phyloP scores from a whole-genome alignment of 2,329 filamentous ascomycete genomes.

The Pseudocercospora pini-densiflorae region DNA sequence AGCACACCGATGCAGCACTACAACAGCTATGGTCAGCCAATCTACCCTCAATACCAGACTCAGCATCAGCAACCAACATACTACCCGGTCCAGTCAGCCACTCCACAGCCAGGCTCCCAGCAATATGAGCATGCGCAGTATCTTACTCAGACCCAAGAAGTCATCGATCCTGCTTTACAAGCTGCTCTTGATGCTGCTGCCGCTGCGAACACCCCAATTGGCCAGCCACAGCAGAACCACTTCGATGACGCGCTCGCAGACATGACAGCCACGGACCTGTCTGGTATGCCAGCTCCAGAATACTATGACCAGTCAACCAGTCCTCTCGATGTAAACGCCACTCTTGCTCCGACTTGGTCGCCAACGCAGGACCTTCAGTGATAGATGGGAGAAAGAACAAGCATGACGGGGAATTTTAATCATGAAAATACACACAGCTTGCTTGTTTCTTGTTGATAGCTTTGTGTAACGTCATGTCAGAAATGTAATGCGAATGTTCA shows the following conservation, averaged over 20 bases:
- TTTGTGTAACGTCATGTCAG: slow-evolving; percentile 8
- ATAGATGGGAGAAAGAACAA: not conserved
- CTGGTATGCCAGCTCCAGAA: slow-evolving; percentile 28
- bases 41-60: slow-evolving; percentile 32
- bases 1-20: slow-evolving; percentile 39
- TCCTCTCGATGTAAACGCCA: slow-evolving; percentile 31
- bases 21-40: slow-evolving; percentile 29
- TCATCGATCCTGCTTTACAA: slow-evolving; percentile 38
- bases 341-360: slow-evolving; percentile 34
- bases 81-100: slow-evolving; percentile 23
- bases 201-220: slow-evolving; percentile 16
- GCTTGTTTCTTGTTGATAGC: slow-evolving; percentile 11
- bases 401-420: not conserved
- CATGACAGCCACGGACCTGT: slow-evolving; percentile 28
- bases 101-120: slow-evolving; percentile 28
- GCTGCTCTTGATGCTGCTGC: slow-evolving; percentile 27
- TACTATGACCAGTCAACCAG: slow-evolving; percentile 33
- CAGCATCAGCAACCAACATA: slow-evolving; percentile 28
- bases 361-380: slow-evolving; percentile 24
- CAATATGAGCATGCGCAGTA: slow-evolving; percentile 40
- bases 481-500: slow-evolving; percentile 3
- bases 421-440: slow-evolving; percentile 1
- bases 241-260: slow-evolving; percentile 39
- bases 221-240: slow-evolving; percentile 28
- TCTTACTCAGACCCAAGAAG: slow-evolving; percentile 37